phyloP scores from a whole-genome alignment of 192 early-diverging fungal genomes.

The Phycomyces nitens region DNA sequence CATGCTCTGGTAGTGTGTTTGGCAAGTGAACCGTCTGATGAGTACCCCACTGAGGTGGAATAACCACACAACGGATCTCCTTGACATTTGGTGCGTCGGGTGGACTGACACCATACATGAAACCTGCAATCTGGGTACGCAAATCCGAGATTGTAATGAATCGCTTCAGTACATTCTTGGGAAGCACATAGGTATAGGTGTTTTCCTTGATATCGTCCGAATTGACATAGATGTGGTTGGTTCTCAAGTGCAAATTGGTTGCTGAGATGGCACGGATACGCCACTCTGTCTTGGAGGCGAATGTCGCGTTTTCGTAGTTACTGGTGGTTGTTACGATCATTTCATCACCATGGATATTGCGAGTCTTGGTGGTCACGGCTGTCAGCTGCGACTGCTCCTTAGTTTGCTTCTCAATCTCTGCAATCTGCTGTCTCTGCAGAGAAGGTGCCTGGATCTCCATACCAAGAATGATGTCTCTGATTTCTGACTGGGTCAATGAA shows the following conservation, averaged over 20 bases:
- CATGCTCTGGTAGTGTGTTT: conserved; percentile 82
- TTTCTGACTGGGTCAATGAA: conserved; percentile 93
- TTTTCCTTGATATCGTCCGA: conserved; percentile 94
- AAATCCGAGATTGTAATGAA: conserved; percentile 94
- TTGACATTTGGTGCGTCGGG: conserved; percentile 89
- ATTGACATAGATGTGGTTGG: conserved; percentile 95
- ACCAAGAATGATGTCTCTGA: conserved; percentile 97
- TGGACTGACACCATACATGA: conserved; percentile 90
- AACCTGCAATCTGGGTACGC: conserved; percentile 93
- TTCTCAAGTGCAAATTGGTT: conserved; percentile 91
- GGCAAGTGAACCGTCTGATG: conserved; percentile 93
- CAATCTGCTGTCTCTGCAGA: conserved; percentile 93
- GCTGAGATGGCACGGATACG: conserved; percentile 96
- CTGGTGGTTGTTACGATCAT: conserved; percentile 97
- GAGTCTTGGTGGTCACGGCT: conserved; percentile 94
- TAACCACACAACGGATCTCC: conserved; percentile 88
- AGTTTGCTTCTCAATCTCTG: conserved; percentile 96
- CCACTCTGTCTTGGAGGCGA: conserved; percentile 99
- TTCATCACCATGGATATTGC: conserved; percentile 96
- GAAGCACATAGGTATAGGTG: conserved; percentile 88
- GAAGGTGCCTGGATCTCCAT: conserved; percentile 99
- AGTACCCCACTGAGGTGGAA: conserved; percentile 99
- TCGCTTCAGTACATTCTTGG: conserved; percentile 97
- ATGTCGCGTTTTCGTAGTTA: conserved; percentile 95
- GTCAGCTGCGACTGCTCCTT: conserved; percentile 91